Percentiles rank a stretch among this genome's conserved stretches.
phyloP scores from a whole-genome alignment of 2,329 filamentous ascomycete species.

The Epichloe sibirici region DNA sequence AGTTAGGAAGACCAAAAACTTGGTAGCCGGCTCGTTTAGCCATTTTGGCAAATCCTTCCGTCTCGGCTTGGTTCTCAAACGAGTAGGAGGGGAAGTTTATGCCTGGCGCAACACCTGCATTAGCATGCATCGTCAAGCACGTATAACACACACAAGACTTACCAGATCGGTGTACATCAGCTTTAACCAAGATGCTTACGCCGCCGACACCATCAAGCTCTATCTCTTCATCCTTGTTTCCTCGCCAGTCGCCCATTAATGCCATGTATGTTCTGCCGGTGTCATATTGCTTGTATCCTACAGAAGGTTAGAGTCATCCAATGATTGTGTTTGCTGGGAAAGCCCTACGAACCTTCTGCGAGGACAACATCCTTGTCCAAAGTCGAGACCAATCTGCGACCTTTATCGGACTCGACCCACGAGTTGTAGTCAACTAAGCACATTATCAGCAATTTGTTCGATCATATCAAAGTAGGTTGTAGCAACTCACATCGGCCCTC shows the following conservation, averaged over 20 bases:
- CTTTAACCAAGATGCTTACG: constrained; percentile 95
- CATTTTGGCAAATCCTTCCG: constrained; percentile 98
- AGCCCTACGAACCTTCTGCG: constrained; percentile 58
- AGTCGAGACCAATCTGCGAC: constrained; percentile 56
- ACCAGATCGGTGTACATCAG: constrained; percentile 92
- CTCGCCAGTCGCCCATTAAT: constrained; percentile 79
- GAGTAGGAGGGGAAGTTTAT: constrained; percentile 96
- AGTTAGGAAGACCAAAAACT: constrained; percentile 88
- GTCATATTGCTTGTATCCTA: constrained; percentile 85
- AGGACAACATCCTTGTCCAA: constrained; percentile 73
- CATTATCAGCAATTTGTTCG: constrained; percentile 5
- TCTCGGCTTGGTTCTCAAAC: constrained; percentile 98
- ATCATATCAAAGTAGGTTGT: not conserved
- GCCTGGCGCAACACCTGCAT: constrained; percentile 37
- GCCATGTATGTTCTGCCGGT: constrained; percentile 88
- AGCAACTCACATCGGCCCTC: constrained; percentile 77
- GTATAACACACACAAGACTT: constrained; percentile 18
- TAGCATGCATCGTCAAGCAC: constrained; percentile 10
- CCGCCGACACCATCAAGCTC: constrained; percentile 92
- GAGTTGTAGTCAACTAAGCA: constrained; percentile 92
- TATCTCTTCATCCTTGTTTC: constrained; percentile 85
- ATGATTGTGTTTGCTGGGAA: not conserved
- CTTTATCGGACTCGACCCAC: constrained; percentile 89
- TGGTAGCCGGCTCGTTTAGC: constrained; percentile 89
- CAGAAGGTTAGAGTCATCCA: constrained; percentile 10